phyloP scores from a whole-genome alignment of 2,329 filamentous ascomycete species.

The Thermoascus crustaceus region DNA sequence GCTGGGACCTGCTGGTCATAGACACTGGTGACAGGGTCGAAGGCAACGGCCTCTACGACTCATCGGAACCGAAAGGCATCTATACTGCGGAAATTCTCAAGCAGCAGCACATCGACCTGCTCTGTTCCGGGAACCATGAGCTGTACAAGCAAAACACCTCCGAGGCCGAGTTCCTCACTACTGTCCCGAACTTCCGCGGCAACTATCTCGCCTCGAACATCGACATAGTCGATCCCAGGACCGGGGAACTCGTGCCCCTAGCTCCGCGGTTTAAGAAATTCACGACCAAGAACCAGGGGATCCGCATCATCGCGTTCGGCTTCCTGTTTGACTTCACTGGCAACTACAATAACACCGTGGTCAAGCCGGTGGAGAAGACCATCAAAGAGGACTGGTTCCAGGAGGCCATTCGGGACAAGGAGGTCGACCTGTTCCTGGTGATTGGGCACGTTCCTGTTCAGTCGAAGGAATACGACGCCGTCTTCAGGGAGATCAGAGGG shows the following conservation, averaged over 20 bases:
- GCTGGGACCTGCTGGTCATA: conserved; percentile 79
- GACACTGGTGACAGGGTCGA: conserved; percentile 93
- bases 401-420: conserved; percentile 65
- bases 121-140: conserved; percentile 91
- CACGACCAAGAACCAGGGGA: conserved; percentile 78
- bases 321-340: conserved; percentile 91
- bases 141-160: conserved; percentile 76
- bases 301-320: conserved; percentile 79
- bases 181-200: conserved; percentile 72
- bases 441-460: conserved; percentile 76
- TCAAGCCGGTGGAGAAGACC: conserved; percentile 70
- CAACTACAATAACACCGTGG: conserved; percentile 83
- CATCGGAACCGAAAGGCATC: conserved; percentile 74
- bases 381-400: conserved; percentile 85
- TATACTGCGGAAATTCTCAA: conserved; percentile 84
- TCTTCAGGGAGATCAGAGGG: conserved; percentile 71
- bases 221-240: conserved; percentile 70
- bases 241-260: conserved; percentile 63
- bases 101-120: conserved; percentile 72
- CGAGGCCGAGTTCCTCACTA: conserved; percentile 66
- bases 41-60: conserved; percentile 90
- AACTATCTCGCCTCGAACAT: conserved; percentile 87
- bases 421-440: conserved; percentile 80
- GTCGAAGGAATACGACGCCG: conserved; percentile 67
- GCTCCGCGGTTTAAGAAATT: conserved; percentile 81